Conservation (phyloP, 2,329 filamentous ascomycete species). For the Blastomyces gilchristii region DNA sequence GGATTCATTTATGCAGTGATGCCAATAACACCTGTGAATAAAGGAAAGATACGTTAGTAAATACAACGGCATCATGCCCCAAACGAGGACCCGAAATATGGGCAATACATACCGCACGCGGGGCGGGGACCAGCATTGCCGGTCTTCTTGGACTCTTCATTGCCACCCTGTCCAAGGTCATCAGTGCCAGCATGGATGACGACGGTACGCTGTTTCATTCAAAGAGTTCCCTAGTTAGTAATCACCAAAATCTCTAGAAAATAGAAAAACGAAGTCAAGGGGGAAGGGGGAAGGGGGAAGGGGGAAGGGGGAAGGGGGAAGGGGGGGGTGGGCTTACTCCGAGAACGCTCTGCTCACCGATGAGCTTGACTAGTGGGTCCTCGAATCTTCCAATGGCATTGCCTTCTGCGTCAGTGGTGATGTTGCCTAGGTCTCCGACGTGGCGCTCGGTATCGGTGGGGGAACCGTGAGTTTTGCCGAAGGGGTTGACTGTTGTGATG, state of each 20-base stretch:
- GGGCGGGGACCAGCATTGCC: conserved; percentile 89
- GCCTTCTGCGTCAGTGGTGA: conserved; percentile 88
- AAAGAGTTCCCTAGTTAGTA: not conserved
- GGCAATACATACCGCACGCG: conserved; percentile 65
- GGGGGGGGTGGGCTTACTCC: conserved; percentile 52
- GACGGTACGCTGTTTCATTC: conserved; percentile 62
- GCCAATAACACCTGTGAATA: conserved; percentile 63
- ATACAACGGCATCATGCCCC: not conserved
- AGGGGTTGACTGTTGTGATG: conserved; percentile 71
- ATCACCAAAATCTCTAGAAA: not conserved
- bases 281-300: not conserved
- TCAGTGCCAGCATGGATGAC: conserved; percentile 93
- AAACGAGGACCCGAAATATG: not conserved
- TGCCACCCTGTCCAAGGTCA: conserved; percentile 84
- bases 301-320: not conserved
- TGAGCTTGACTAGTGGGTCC: conserved; percentile 86
- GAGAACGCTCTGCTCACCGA: conserved; percentile 88
- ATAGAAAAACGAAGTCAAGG: not conserved
- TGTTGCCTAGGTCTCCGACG: conserved; percentile 95
- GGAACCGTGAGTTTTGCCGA: conserved; percentile 83
- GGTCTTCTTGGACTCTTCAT: conserved; percentile 96
- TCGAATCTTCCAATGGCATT: conserved; percentile 70
- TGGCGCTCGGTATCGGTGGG: conserved; percentile 75
- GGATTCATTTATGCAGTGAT: conserved; percentile 56
- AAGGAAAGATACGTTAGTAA: conserved; percentile 2